A percentile compares a stretch with the other conserved stretches of the same genome.
These are phyloP conservation scores for Lumnitzera racemosa DNA, from an alignment of 345 rosid genomes.

Conservation along the genomic window DNA sequence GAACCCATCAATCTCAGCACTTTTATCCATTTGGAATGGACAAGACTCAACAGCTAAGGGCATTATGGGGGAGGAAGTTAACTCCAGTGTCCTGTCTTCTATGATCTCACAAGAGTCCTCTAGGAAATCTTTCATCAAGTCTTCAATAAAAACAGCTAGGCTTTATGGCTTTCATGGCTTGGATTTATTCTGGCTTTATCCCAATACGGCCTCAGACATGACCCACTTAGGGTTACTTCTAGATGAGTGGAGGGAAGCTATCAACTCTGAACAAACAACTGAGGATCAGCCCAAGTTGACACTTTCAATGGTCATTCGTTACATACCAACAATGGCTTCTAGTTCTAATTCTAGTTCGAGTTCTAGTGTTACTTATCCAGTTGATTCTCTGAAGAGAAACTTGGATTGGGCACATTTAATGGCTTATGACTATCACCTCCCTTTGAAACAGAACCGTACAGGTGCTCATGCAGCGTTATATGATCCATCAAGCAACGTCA, in stretches of 20 bases:
- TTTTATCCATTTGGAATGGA: constrained; percentile 28
- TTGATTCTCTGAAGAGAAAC: constrained; percentile 9
- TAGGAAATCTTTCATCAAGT: constrained; percentile 18
- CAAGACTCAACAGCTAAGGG: background rate
- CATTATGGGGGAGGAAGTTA: too few species aligned
- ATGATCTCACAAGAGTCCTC: constrained; percentile 1
- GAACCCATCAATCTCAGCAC: constrained; percentile 20
- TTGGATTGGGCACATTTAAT: constrained; percentile 19
- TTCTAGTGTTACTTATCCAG: constrained; percentile 8
- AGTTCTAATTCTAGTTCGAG: background rate
- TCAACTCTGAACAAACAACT: constrained; percentile 12
- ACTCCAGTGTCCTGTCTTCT: too few species aligned
- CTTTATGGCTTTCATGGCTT: constrained; percentile 20
- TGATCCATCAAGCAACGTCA: constrained; percentile 6
- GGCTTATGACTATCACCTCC: constrained; percentile 12
- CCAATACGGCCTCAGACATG: constrained; percentile 11
- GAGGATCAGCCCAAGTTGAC: constrained; percentile 2
- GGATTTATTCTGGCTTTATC: constrained; percentile 17
- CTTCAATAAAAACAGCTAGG: constrained; percentile 22
- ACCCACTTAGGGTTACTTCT: constrained; percentile 8
- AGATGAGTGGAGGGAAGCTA: constrained; percentile 21
- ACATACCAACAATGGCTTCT: constrained; percentile 12
- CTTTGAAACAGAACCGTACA: constrained; percentile 10
- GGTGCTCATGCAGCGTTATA: constrained; percentile 17
- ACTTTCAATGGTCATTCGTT: too few species aligned